Percentiles rank a stretch among this genome's conserved stretches.
Evolutionary conservation across 2,329 filamentous ascomycete genomes (phyloP).

Genomic region (Aspergillus floridensis): DNA sequence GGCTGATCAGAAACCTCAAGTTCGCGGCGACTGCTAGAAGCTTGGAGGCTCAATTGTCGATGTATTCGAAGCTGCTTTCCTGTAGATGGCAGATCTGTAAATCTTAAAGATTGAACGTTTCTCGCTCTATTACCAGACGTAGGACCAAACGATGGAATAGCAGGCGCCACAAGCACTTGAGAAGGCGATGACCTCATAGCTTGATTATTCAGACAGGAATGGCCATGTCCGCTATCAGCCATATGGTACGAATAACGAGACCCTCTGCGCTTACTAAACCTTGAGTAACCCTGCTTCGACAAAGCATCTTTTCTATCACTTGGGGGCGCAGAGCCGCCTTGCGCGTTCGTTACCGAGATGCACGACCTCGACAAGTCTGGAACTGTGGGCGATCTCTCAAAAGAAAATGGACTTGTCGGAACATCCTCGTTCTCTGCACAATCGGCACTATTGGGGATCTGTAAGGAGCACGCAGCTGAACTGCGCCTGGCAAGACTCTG

Average conservation of each 20-base stretch:
- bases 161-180: slow-evolving; percentile 2
- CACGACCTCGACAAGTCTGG: slow-evolving; percentile 13
- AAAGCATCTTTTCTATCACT: slow-evolving; percentile 15
- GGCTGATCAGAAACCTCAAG: slow-evolving; percentile 16
- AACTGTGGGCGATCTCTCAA: slow-evolving; percentile 31
- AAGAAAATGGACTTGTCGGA: slow-evolving; percentile 35
- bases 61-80: slow-evolving; percentile 14
- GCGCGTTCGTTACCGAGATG: slow-evolving; percentile 17
- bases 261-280: slow-evolving; percentile 16
- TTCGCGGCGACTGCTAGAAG: slow-evolving; percentile 10
- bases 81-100: not conserved
- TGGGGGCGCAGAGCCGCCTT: slow-evolving; percentile 19
- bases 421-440: slow-evolving; percentile 22
- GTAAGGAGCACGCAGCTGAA: slow-evolving; percentile 11
- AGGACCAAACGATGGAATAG: slow-evolving; percentile 7
- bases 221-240: slow-evolving; percentile 38
- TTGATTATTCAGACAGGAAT: slow-evolving; percentile 26
- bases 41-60: slow-evolving; percentile 22
- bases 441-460: slow-evolving; percentile 19
- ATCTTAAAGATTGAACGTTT: slow-evolving; percentile 6
- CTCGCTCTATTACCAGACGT: slow-evolving; percentile 17
- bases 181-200: slow-evolving; percentile 28
- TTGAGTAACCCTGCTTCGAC: slow-evolving; percentile 12
- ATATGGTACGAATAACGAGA: slow-evolving; percentile 28
- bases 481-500: not conserved